Evolutionary conservation across 2,329 filamentous ascomycete species (phyloP), one percentile per base, ranked within the genome.

Genomic region (Clarireedia monteithiana): DNA sequence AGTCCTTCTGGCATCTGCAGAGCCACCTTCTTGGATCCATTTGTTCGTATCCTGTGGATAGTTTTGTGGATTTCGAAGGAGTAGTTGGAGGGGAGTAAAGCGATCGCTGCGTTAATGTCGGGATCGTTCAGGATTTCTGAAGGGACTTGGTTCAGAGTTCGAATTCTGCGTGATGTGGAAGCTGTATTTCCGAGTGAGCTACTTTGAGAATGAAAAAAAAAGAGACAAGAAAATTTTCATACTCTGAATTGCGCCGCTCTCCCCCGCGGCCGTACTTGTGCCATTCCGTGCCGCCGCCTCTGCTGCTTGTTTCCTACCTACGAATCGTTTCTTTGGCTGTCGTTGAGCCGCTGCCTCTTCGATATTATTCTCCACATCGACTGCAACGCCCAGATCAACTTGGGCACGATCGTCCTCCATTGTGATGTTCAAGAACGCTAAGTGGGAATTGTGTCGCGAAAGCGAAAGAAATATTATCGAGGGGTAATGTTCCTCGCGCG

Each of bases 11-110:
- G 94, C 78, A 99, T 94, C 72, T 99, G 94, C n/a, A 99, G 78
- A 0, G 92, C 95, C 2, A 99, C 85, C 62, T 85, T 87, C 68
- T 85, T 92, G 1, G 91, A 85, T 7, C 81, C 84, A 7, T 86
- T 83, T 1, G 85, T 86, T 46, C 89, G 86, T 70, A 99, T 91
- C 48, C 92, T 85, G 72, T 97, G 91, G 66, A 99, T 95, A 7
- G 94, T 99, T 75, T 99, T 99, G 69, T 90, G 94, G 55, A 99
- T 91, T 75, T 99, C 94, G 70, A 99, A 99, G 65, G 89, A 92
- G 79, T 99, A 99, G 76, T 99, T 99, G n/a, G 83, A 76, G 1
- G 94, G 94, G 2, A 99, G 82, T 34, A 99, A 80, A 5, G 84
- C 79, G 57, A 97, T 91, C 3, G 94, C 94, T 46, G 85, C 86